Percentiles rank a stretch among this genome's conserved stretches.
phyloP scores from a whole-genome alignment of 2,329 filamentous ascomycete species.

The Botrytis porri region DNA sequence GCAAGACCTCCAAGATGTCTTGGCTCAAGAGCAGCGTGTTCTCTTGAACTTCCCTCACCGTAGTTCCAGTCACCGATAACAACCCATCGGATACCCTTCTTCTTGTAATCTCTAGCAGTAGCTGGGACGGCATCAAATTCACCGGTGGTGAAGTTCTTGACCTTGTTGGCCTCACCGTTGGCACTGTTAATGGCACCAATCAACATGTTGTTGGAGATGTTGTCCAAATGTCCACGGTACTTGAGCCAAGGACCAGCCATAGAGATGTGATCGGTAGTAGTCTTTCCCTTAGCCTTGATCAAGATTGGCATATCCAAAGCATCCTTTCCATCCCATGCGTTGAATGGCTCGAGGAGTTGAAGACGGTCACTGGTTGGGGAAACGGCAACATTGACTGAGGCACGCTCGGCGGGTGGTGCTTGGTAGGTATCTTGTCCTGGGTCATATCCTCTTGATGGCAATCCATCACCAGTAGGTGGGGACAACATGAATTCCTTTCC shows the following conservation, averaged over 20 bases:
- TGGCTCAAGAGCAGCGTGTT: constrained; percentile 97
- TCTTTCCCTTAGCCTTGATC: constrained; percentile 96
- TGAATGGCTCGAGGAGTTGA: constrained; percentile 84
- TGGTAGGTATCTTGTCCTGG: constrained; percentile 93
- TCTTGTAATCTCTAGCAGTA: constrained; percentile 97
- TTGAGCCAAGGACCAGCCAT: constrained; percentile 98
- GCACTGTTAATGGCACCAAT: constrained; percentile 95
- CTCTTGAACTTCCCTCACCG: constrained; percentile 94
- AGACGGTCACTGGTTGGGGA: constrained; percentile 90
- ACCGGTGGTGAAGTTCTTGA: constrained; percentile 84
- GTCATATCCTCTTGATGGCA: constrained; percentile 82
- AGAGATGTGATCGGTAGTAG: constrained; percentile 94
- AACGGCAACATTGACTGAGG: constrained; percentile 72
- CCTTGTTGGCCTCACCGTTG: constrained; percentile 96
- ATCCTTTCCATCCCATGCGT: constrained; percentile 90
- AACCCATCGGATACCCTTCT: constrained; percentile 93
- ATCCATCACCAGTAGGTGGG: constrained; percentile 74
- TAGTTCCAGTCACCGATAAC: constrained; percentile 99
- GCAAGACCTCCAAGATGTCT: constrained; percentile 94
- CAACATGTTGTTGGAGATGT: constrained; percentile 99
- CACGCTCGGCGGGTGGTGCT: constrained; percentile 80
- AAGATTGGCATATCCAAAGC: constrained; percentile 79
- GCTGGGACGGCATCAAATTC: constrained; percentile 86
- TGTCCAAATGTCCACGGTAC: constrained; percentile 98
- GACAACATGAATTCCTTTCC: constrained; percentile 93